A percentile compares a stretch with the other conserved stretches of the same genome.
Evolutionary conservation across 2,329 filamentous ascomycete genomes (phyloP).

Genomic region (Neoscytalidium dimidiatum): DNA sequence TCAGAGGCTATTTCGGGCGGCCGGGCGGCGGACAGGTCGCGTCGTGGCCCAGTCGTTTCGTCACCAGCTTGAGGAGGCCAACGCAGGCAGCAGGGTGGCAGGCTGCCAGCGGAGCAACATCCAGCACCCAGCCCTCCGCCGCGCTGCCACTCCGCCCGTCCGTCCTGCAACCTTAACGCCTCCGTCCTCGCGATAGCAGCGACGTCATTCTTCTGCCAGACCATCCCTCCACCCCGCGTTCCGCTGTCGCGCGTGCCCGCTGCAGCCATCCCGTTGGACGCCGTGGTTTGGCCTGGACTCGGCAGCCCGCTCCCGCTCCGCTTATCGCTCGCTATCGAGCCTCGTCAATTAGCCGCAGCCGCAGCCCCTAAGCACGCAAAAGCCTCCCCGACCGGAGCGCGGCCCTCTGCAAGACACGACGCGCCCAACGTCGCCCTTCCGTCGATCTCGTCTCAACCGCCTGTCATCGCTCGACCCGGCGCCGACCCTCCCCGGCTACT

Average conservation of each 20-base stretch:
- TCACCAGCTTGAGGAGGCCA: neutral
- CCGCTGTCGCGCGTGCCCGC: conserved; percentile 2
- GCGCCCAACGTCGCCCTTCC: conserved; percentile 15
- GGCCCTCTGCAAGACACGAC: conserved; percentile 20
- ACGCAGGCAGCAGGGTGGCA: neutral
- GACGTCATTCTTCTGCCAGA: conserved; percentile 4
- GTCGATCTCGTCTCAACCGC: conserved; percentile 18
- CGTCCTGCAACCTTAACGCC: conserved; percentile 14
- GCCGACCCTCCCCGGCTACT: neutral
- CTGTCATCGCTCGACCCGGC: conserved; percentile 9
- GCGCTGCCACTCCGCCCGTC: neutral
- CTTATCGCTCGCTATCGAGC: conserved; percentile 14
- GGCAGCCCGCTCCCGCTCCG: conserved; percentile 2
- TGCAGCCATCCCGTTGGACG: neutral
- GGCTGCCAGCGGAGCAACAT: conserved; percentile 13
- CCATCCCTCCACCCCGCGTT: neutral
- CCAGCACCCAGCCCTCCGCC: conserved; percentile 8
- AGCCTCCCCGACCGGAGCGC: conserved; percentile 18
- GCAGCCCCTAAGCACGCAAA: conserved; percentile 18
- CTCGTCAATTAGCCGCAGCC: conserved; percentile 19
- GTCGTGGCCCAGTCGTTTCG: neutral
- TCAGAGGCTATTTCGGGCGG: neutral
- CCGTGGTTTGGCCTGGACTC: neutral
- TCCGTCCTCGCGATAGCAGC: conserved; percentile 3
- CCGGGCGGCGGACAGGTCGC: neutral